Conservation (phyloP, 495 filamentous ascomycete genomes). For the Aspergillus steynii region DNA sequence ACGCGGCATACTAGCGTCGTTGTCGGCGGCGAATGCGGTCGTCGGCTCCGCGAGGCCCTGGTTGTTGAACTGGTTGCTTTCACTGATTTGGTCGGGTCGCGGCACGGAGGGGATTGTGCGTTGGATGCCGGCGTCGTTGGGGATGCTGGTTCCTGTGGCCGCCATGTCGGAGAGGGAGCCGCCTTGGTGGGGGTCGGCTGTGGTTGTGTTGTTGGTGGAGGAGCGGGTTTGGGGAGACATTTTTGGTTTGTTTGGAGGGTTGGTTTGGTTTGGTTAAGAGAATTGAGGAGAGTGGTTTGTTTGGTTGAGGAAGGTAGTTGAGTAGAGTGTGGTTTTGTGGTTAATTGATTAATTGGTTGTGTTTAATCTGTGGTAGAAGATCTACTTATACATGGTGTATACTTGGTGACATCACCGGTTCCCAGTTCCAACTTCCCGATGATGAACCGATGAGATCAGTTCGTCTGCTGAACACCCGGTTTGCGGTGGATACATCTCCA, state of each 20-base stretch:
- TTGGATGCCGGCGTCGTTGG: conserved; percentile 53
- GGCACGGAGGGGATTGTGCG: conserved; percentile 57
- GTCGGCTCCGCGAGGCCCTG: conserved; percentile 33
- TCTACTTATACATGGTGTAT: not conserved
- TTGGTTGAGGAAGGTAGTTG: not conserved
- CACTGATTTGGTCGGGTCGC: conserved; percentile 50
- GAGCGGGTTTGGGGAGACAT: conserved; percentile 5
- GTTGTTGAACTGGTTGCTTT: conserved; percentile 29
- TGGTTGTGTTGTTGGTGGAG: no score
- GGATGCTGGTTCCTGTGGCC: conserved; percentile 50
- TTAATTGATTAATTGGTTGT: no score
- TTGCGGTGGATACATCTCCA: not conserved
- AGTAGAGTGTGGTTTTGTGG: no score
- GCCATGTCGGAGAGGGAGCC: conserved; percentile 52
- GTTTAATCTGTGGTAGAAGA: no score
- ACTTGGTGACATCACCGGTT: not conserved
- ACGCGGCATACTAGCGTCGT: conserved; percentile 52
- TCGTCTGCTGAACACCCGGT: no score
- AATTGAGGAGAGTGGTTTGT: not conserved
- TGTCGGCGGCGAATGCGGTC: conserved; percentile 50
- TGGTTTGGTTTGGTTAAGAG: not conserved
- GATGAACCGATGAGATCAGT: not conserved
- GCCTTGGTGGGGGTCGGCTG: conserved; percentile 30
- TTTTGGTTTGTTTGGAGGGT: conserved; percentile 5
- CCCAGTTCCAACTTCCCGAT: not conserved